These are phyloP conservation scores for Cytospora chrysosperma DNA, from an alignment of 2,329 filamentous ascomycete genomes.

Conservation along the genomic window DNA sequence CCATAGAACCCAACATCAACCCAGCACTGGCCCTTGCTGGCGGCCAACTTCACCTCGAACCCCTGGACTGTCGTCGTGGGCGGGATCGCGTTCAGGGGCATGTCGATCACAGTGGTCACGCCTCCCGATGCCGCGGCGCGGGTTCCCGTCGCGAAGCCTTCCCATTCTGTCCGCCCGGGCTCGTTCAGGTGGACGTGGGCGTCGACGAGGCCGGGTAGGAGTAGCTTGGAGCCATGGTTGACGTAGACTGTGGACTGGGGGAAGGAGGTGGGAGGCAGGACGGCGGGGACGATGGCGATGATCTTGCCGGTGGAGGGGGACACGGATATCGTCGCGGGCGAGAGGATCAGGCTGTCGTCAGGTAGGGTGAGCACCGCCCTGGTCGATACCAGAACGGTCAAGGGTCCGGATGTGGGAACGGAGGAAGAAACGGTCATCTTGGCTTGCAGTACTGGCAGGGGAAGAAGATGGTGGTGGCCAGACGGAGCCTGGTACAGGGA, in stretches of 20 bases:
- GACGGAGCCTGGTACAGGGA: neutral
- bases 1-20: constrained; percentile 99
- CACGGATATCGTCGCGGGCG: constrained; percentile 79
- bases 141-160: constrained; percentile 94
- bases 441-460: constrained; percentile 10
- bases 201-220: constrained; percentile 90
- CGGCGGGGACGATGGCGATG: constrained; percentile 66
- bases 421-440: constrained; percentile 34
- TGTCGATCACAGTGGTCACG: constrained; percentile 95
- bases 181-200: constrained; percentile 98
- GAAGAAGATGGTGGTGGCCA: neutral
- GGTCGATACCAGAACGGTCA: constrained; percentile 80
- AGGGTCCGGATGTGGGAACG: constrained; percentile 33
- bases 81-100: constrained; percentile 96
- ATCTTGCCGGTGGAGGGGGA: constrained; percentile 83
- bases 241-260: constrained; percentile 70
- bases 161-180: constrained; percentile 95
- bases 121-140: constrained; percentile 91
- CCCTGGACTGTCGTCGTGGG: constrained; percentile 87
- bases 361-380: constrained; percentile 76
- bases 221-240: constrained; percentile 79
- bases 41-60: constrained; percentile 80
- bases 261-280: constrained; percentile 76
- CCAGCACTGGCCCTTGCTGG: constrained; percentile 88
- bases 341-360: constrained; percentile 61